Evolutionary conservation across 2,329 filamentous ascomycete species (phyloP).

Genomic region (Podosphaera leucotricha): DNA sequence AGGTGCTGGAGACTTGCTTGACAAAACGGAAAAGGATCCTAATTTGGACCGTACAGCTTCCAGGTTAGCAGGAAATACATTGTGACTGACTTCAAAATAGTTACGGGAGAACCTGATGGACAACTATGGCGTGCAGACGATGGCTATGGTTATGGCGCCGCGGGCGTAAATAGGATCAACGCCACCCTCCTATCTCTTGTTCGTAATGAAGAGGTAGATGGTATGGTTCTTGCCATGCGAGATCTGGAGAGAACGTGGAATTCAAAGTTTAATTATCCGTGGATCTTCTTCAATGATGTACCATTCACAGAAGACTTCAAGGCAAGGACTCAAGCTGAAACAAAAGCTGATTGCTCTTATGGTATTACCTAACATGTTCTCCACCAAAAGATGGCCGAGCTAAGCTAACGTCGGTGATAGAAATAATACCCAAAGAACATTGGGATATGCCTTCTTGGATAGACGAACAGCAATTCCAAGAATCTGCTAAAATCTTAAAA

Average conservation of each 20-base stretch:
- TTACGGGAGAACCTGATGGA: slow-evolving; percentile 62
- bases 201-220: slow-evolving; percentile 67
- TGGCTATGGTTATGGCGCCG: slow-evolving; percentile 54
- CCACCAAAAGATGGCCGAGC: not conserved
- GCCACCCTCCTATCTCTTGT: slow-evolving; percentile 83
- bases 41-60: slow-evolving; percentile 50
- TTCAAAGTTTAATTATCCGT: slow-evolving; percentile 96
- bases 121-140: slow-evolving; percentile 47
- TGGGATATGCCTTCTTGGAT: slow-evolving; percentile 90
- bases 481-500: slow-evolving; percentile 61
- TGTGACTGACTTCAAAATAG: slow-evolving; percentile 22
- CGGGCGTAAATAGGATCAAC: slow-evolving; percentile 64
- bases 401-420: slow-evolving; percentile 21
- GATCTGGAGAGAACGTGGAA: slow-evolving; percentile 95
- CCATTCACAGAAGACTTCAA: slow-evolving; percentile 92
- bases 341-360: slow-evolving; percentile 72
- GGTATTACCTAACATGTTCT: slow-evolving; percentile 25
- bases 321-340: slow-evolving; percentile 50
- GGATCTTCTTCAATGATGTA: slow-evolving; percentile 97
- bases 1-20: slow-evolving; percentile 21
- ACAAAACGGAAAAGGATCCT: slow-evolving; percentile 54
- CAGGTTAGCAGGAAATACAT: not conserved
- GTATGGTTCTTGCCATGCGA: slow-evolving; percentile 67
- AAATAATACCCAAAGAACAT: slow-evolving; percentile 80
- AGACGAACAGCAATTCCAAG: slow-evolving; percentile 60